Conservation (phyloP, 2,329 filamentous ascomycete genomes). For the Tolypocladium nubicola region DNA sequence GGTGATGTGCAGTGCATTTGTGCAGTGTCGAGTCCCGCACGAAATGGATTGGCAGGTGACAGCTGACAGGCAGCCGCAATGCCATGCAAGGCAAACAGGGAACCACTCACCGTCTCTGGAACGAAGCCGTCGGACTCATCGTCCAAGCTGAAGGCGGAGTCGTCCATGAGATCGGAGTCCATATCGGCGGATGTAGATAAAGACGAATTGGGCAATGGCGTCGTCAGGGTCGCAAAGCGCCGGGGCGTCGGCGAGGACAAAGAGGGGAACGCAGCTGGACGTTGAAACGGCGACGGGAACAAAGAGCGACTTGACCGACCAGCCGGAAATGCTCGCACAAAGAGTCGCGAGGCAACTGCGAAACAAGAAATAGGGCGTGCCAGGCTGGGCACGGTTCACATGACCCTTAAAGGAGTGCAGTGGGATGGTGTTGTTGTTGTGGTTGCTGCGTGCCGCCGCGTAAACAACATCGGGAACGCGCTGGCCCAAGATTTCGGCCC, state of each 20-base stretch:
- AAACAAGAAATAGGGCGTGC: conserved; percentile 9
- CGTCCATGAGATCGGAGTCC: conserved; percentile 48
- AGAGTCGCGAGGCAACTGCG: conserved; percentile 11
- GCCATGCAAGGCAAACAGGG: not conserved
- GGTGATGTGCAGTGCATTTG: not conserved
- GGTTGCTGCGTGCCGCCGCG: conserved; percentile 11
- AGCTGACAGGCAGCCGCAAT: not conserved
- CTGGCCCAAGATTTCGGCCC: not conserved
- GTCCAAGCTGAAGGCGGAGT: conserved; percentile 29
- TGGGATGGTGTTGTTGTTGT: conserved; percentile 14
- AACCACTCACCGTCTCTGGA: conserved; percentile 25
- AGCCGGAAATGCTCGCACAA: conserved; percentile 11
- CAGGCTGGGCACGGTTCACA: conserved; percentile 11
- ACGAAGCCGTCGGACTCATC: conserved; percentile 32
- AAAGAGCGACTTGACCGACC: conserved; percentile 8
- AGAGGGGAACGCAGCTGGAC: conserved; percentile 10
- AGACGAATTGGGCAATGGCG: not conserved
- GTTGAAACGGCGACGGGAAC: conserved; percentile 8
- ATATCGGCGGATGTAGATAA: conserved; percentile 24
- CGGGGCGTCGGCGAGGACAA: conserved; percentile 8
- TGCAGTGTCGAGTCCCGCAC: not conserved
- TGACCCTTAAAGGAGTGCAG: conserved; percentile 8
- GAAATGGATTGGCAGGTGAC: not conserved
- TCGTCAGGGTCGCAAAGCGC: conserved; percentile 5
- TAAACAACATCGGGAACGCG: conserved; percentile 14